Evolutionary conservation across 2,329 filamentous ascomycete species (phyloP).

Genomic region (Diaporthe citri): DNA sequence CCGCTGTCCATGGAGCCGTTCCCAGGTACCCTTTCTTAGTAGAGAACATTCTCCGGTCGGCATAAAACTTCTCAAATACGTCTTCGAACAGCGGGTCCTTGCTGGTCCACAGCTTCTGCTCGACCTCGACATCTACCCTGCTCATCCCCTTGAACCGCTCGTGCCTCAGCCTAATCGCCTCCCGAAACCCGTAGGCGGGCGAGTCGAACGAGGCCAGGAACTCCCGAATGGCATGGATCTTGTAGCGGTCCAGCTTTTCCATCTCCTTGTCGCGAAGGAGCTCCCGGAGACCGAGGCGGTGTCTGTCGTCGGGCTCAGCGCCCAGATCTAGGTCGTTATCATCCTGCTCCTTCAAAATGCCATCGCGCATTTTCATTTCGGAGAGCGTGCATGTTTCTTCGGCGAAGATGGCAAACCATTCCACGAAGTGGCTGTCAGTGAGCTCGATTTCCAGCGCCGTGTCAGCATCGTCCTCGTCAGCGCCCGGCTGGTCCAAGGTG

Average conservation of each 20-base stretch:
- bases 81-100: not conserved
- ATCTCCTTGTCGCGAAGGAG: not conserved
- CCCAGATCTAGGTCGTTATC: not conserved
- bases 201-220: not conserved
- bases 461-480: not conserved
- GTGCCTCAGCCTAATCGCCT: not conserved
- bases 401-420: constrained; percentile 1
- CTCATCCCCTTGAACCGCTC: not conserved
- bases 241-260: not conserved
- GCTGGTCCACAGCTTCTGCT: not conserved
- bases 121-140: not conserved
- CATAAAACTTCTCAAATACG: not conserved
- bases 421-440: not conserved
- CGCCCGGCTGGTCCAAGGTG: not conserved
- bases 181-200: not conserved
- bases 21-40: not conserved
- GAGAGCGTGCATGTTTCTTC: not conserved
- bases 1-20: not conserved
- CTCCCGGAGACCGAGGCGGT: not conserved
- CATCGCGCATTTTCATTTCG: constrained; percentile 6
- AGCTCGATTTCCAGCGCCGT: not conserved
- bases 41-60: not conserved
- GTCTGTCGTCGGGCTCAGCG: not conserved
- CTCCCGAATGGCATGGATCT: not conserved
- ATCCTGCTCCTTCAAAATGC: not conserved